Evolutionary conservation across 2,329 filamentous ascomycete genomes (phyloP).

Genomic region (Leptoxyphium fumago): DNA sequence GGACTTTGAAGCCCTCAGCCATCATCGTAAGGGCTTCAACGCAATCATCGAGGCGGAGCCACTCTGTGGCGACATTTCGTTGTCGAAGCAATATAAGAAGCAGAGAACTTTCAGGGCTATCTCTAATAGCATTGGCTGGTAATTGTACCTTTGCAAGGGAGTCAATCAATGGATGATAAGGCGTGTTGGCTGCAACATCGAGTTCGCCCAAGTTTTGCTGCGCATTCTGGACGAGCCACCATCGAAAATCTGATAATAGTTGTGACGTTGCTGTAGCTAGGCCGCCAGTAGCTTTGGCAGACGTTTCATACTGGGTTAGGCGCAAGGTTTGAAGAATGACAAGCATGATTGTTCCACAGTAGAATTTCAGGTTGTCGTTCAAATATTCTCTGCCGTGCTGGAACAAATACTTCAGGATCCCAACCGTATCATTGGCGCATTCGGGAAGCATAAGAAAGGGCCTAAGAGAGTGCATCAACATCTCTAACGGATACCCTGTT

Average conservation of each 20-base stretch:
- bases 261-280: conserved; percentile 44
- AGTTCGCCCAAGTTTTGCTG: conserved; percentile 32
- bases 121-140: conserved; percentile 53
- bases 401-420: conserved; percentile 73
- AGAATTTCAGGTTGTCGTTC: conserved; percentile 51
- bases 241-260: conserved; percentile 60
- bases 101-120: conserved; percentile 63
- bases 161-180: conserved; percentile 4
- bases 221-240: conserved; percentile 63
- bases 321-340: conserved; percentile 73
- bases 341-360: conserved; percentile 67
- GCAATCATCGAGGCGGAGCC: conserved; percentile 57
- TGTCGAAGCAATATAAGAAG: conserved; percentile 70
- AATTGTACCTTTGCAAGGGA: conserved; percentile 38
- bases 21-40: conserved; percentile 58
- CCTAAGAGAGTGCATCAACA: conserved; percentile 69
- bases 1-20: conserved; percentile 57
- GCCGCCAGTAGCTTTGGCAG: too few relatives aligned
- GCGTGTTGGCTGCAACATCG: background rate
- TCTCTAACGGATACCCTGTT: conserved; percentile 71
- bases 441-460: conserved; percentile 69
- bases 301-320: conserved; percentile 56
- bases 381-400: conserved; percentile 52
- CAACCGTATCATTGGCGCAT: conserved; percentile 81
- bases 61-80: conserved; percentile 41